Conservation (phyloP, 371 early-diverging fungal genomes). For the Mucor piriformis region DNA sequence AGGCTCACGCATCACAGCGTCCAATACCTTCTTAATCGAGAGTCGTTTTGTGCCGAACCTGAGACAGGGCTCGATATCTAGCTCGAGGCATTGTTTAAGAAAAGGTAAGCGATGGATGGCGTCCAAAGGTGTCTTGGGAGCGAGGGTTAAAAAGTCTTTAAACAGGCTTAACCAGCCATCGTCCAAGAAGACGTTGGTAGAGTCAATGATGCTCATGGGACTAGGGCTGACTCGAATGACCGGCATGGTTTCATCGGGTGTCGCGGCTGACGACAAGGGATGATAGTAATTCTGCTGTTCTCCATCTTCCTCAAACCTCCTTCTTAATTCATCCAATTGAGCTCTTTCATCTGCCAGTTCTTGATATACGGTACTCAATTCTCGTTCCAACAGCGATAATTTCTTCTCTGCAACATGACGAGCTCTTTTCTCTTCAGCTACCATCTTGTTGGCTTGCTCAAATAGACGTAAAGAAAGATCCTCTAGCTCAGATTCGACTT, state of each 20-base stretch:
- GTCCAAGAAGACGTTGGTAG: not conserved
- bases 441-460: conserved; percentile 40
- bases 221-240: not conserved
- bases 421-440: conserved; percentile 24
- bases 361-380: not conserved
- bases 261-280: too few species aligned
- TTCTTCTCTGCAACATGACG: conserved; percentile 13
- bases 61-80: conserved; percentile 31
- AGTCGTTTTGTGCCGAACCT: conserved; percentile 19
- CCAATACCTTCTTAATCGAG: conserved; percentile 8
- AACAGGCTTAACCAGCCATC: conserved; percentile 14
- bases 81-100: conserved; percentile 19
- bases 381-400: conserved; percentile 1
- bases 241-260: not conserved
- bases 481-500: conserved; percentile 30
- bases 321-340: conserved; percentile 25
- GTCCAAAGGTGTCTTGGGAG: conserved; percentile 14
- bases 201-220: not conserved
- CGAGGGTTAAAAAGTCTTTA: conserved; percentile 15
- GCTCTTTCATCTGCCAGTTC: conserved; percentile 18
- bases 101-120: conserved; percentile 18
- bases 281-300: not conserved
- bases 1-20: conserved; percentile 15
- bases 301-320: not conserved
- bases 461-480: conserved; percentile 30